These are phyloP conservation scores for Colletotrichum chrysophilum DNA, from an alignment of 2,329 filamentous ascomycete species.

Conservation along the genomic window DNA sequence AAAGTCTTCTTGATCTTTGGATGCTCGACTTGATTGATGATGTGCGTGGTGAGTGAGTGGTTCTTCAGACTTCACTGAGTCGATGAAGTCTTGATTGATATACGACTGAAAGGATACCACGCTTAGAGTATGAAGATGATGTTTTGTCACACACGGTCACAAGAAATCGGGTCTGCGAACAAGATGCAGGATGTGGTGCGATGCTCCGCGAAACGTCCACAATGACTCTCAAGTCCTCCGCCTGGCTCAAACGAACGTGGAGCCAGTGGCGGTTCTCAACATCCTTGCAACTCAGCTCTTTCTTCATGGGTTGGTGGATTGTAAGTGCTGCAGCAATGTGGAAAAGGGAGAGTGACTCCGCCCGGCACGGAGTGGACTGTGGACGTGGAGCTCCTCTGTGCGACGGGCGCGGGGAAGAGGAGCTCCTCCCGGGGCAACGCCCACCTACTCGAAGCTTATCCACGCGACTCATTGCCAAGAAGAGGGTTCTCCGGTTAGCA, in stretches of 20 bases:
- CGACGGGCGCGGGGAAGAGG: neutral
- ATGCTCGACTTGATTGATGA: neutral
- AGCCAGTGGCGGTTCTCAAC: neutral
- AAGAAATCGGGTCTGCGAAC: neutral
- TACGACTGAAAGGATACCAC: neutral
- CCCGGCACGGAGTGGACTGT: neutral
- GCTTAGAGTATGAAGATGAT: neutral
- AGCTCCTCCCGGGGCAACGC: neutral
- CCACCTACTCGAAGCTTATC: neutral
- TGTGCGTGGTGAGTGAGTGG: neutral
- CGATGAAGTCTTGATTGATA: neutral
- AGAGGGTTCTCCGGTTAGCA: neutral
- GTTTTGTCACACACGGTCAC: neutral
- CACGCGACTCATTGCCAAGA: neutral
- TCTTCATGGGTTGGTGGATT: neutral
- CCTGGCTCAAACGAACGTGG: neutral
- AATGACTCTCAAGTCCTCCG: neutral
- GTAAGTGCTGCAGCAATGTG: neutral
- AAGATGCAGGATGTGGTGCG: neutral
- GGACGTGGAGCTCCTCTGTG: conserved; percentile 9
- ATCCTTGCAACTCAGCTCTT: neutral
- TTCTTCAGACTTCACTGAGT: neutral
- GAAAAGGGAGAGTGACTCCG: neutral
- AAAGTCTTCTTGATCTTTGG: neutral
- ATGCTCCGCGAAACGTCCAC: conserved; percentile 11